Conservation (phyloP, 2,329 filamentous ascomycete species). For the Gaeumannomyces tritici region DNA sequence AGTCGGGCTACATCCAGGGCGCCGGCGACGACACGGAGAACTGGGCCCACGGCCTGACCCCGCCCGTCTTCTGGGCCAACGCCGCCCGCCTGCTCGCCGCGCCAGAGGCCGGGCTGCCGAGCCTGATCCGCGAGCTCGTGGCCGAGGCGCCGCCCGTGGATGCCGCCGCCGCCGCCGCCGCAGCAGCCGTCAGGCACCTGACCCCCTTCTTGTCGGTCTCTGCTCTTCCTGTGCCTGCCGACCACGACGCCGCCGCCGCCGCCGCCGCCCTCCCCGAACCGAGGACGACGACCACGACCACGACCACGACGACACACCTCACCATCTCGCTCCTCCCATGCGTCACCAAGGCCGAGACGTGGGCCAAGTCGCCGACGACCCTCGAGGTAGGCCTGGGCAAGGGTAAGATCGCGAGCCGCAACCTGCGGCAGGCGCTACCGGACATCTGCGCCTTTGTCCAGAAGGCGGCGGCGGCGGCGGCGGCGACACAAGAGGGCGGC, state of each 20-base stretch:
- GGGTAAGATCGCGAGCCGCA: constrained; percentile 73
- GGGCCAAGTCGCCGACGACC: constrained; percentile 26
- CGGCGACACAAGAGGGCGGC: constrained; percentile 4
- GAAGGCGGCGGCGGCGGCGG: not conserved
- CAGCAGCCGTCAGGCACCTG: constrained; percentile 6
- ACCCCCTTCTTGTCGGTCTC: constrained; percentile 15
- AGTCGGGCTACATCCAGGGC: constrained; percentile 77
- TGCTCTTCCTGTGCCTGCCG: not conserved
- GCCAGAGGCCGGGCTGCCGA: constrained; percentile 53
- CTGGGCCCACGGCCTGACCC: constrained; percentile 76
- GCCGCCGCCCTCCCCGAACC: too few relatives aligned
- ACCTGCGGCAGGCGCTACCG: constrained; percentile 62
- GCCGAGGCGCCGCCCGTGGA: constrained; percentile 23
- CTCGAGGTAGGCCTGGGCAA: constrained; percentile 55
- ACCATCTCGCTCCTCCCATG: constrained; percentile 11
- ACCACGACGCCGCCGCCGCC: too few relatives aligned
- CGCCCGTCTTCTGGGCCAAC: constrained; percentile 71
- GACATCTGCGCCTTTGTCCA: constrained; percentile 48
- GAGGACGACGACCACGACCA: too few relatives aligned
- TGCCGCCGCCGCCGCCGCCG: constrained; percentile 4
- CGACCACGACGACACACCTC: not conserved
- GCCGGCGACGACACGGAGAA: constrained; percentile 92
- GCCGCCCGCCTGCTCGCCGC: constrained; percentile 48
- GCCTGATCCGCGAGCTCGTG: constrained; percentile 37
- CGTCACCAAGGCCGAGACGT: constrained; percentile 32